Conservation (phyloP, 1,284 basidiomycete genomes). For the Leccinum fuscescens region DNA sequence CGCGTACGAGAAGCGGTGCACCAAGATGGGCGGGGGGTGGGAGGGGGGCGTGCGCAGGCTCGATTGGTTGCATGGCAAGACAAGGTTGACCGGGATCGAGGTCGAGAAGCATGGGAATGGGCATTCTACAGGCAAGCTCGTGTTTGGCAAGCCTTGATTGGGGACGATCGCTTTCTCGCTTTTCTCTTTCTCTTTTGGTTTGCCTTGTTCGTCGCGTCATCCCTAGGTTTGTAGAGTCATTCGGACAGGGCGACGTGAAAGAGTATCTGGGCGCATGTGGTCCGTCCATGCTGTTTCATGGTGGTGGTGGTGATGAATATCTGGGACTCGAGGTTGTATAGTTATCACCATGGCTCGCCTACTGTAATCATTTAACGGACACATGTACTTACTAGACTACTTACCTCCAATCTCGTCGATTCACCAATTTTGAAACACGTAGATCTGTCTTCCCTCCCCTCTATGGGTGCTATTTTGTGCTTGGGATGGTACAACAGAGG, state of each 20-base stretch:
- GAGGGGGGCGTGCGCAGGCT: slow-evolving; percentile 62
- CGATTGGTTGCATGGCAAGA: slow-evolving; percentile 66
- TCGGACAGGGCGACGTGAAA: background rate
- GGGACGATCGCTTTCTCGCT: background rate
- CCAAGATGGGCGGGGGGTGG: slow-evolving; percentile 62
- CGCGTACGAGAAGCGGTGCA: slow-evolving; percentile 63
- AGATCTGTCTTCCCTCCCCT: no score
- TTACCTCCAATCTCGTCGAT: background rate
- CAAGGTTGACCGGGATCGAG: slow-evolving; percentile 59
- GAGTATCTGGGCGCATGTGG: no score
- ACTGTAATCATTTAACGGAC: no score
- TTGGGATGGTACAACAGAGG: background rate
- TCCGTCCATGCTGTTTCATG: no score
- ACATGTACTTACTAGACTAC: background rate
- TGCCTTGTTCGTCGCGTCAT: background rate
- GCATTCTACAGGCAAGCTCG: slow-evolving; percentile 44
- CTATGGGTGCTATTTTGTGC: no score
- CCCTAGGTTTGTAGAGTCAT: background rate
- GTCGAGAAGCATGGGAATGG: slow-evolving; percentile 47
- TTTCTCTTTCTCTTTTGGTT: background rate
- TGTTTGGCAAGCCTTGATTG: slow-evolving; percentile 45
- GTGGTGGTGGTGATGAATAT: no score
- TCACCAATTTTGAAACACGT: background rate
- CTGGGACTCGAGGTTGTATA: no score
- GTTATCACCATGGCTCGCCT: no score